phyloP scores from a whole-genome alignment of 805 yeast species.

The Saccharomycopsis fibuligera region DNA sequence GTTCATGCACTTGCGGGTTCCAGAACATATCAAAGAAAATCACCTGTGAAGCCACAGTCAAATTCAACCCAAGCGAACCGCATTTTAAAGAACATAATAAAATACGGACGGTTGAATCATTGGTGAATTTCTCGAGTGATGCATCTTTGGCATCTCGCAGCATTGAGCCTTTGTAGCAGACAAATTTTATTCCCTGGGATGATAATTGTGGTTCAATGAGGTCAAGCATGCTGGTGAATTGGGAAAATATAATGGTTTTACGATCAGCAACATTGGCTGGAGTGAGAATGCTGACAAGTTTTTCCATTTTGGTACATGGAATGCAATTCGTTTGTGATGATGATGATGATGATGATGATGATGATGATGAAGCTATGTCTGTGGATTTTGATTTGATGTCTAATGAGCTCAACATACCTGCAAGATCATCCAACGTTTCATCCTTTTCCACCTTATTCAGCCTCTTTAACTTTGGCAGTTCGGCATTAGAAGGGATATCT shows the following conservation, averaged over 20 bases:
- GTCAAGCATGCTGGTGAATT: constrained; percentile 32
- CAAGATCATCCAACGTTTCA: neutral
- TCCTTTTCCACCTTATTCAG: neutral
- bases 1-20: constrained; percentile 46
- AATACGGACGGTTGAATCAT: constrained; percentile 26
- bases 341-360: neutral
- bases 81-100: constrained; percentile 38
- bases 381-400: neutral
- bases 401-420: neutral
- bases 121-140: constrained; percentile 25
- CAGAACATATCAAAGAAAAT: constrained; percentile 42
- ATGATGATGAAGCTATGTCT: neutral
- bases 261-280: constrained; percentile 26
- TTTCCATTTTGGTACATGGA: constrained; percentile 27
- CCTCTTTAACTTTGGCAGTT: no score
- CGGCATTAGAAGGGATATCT: constrained; percentile 16
- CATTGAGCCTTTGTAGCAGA: constrained; percentile 31
- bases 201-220: constrained; percentile 25
- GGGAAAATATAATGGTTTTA: constrained; percentile 37
- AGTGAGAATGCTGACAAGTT: constrained; percentile 27
- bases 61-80: constrained; percentile 40
- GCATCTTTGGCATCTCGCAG: constrained; percentile 24
- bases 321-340: neutral
- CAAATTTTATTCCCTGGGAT: constrained; percentile 25
- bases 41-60: constrained; percentile 37